These are phyloP conservation scores for Lactarius akahatsu DNA, from an alignment of 768 basidiomycete species.

Conservation along the genomic window DNA sequence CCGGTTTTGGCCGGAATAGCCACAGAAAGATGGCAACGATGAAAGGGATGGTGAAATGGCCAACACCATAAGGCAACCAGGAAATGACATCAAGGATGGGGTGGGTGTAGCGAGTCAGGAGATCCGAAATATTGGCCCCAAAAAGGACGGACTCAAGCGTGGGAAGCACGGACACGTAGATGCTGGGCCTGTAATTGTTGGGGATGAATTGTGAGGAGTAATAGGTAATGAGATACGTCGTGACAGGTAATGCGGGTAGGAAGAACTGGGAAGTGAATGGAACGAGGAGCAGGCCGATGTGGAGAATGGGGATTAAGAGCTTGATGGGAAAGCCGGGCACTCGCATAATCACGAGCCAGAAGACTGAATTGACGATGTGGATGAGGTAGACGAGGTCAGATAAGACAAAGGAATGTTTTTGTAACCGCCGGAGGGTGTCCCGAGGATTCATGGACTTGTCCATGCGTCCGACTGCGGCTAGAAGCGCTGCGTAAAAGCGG, in stretches of 20 bases:
- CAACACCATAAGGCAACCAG: slow-evolving; percentile 96
- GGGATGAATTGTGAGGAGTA: slow-evolving; percentile 89
- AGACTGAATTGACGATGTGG: slow-evolving; percentile 58
- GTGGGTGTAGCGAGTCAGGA: slow-evolving; percentile 92
- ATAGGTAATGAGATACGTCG: slow-evolving; percentile 83
- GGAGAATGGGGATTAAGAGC: slow-evolving; percentile 72
- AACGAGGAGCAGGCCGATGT: slow-evolving; percentile 65
- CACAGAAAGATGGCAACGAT: slow-evolving; percentile 82
- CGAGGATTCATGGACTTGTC: slow-evolving; percentile 76
- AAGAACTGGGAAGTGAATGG: slow-evolving; percentile 92
- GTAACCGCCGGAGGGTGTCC: slow-evolving; percentile 61
- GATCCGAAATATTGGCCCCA: slow-evolving; percentile 96
- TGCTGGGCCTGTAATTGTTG: slow-evolving; percentile 65
- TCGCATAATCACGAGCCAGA: slow-evolving; percentile 76
- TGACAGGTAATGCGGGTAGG: slow-evolving; percentile 81
- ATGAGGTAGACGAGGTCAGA: slow-evolving; percentile 64
- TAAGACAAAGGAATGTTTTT: slow-evolving; percentile 52
- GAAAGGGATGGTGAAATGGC: slow-evolving; percentile 87
- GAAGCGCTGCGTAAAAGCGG: slow-evolving; percentile 45
- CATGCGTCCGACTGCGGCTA: slow-evolving; percentile 62
- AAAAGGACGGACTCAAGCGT: slow-evolving; percentile 94
- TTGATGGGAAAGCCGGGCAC: slow-evolving; percentile 70
- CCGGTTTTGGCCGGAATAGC: slow-evolving; percentile 82
- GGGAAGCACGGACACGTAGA: slow-evolving; percentile 90
- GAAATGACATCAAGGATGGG: slow-evolving; percentile 89